Percentiles rank a stretch among this genome's conserved stretches.
Evolutionary conservation across 2,329 filamentous ascomycete genomes (phyloP).

Genomic region (Didymosphaeria variabile): DNA sequence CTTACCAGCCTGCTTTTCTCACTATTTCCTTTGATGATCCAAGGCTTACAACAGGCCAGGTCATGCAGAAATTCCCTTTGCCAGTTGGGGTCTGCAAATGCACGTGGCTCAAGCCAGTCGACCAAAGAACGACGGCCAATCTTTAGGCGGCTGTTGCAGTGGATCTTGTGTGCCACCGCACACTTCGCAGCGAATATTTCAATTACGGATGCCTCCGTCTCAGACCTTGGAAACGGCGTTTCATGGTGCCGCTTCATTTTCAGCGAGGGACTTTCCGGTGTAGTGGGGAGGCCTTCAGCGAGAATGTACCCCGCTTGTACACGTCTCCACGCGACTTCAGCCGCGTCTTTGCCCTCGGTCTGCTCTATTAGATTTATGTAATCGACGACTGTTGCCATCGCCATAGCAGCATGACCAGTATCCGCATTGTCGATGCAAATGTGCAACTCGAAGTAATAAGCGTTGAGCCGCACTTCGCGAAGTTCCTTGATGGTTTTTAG

Average conservation of each 20-base stretch:
- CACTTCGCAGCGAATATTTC: constrained; percentile 52
- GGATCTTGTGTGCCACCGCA: constrained; percentile 52
- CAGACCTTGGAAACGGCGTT: constrained; percentile 1
- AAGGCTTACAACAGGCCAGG: constrained; percentile 49
- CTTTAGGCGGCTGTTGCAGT: constrained; percentile 50
- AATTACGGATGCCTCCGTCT: constrained; percentile 27
- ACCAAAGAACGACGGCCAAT: constrained; percentile 51
- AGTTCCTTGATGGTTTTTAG: constrained; percentile 56
- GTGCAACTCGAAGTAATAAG: constrained; percentile 62
- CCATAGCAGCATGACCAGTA: constrained; percentile 61
- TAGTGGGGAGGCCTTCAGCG: constrained; percentile 36
- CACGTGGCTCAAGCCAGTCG: constrained; percentile 54
- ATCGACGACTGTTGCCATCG: constrained; percentile 45
- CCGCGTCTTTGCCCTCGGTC: constrained; percentile 39
- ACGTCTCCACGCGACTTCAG: constrained; percentile 51
- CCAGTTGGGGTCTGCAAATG: constrained; percentile 41
- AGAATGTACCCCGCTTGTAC: constrained; percentile 57
- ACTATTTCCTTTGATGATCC: constrained; percentile 54
- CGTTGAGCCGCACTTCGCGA: constrained; percentile 53
- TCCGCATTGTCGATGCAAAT: constrained; percentile 61
- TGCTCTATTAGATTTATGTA: constrained; percentile 49
- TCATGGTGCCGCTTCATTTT: constrained; percentile 8
- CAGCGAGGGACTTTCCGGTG: constrained; percentile 29
- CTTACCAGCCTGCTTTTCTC: constrained; percentile 53
- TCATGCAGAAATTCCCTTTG: constrained; percentile 49